Conservation (phyloP, 371 early-diverging fungal species). For the Basidiobolus meristosporus region DNA sequence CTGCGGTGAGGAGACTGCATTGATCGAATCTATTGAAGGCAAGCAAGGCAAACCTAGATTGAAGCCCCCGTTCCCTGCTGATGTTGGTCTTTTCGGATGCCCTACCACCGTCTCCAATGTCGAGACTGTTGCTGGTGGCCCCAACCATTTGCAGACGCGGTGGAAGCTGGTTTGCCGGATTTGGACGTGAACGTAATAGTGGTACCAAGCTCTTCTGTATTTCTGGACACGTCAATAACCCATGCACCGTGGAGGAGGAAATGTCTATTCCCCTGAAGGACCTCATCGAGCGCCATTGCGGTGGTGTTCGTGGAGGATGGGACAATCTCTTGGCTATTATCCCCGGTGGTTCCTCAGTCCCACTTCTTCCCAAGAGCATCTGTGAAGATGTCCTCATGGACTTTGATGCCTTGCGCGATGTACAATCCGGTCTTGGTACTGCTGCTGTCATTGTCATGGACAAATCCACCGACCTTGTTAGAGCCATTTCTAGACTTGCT, state of each 20-base stretch:
- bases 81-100: conserved; percentile 94
- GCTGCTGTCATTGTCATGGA: conserved; percentile 96
- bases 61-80: conserved; percentile 98
- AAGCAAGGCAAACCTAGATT: conserved; percentile 95
- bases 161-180: conserved; percentile 84
- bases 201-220: conserved; percentile 96
- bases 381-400: conserved; percentile 93
- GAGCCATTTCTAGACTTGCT: conserved; percentile 78
- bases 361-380: conserved; percentile 68
- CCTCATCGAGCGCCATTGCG: conserved; percentile 89
- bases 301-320: conserved; percentile 97
- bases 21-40: conserved; percentile 95
- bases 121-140: conserved; percentile 93
- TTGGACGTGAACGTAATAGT: conserved; percentile 82
- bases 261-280: conserved; percentile 92
- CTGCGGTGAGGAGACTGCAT: conserved; percentile 94
- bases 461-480: conserved; percentile 82
- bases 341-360: conserved; percentile 94
- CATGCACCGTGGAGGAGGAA: conserved; percentile 94
- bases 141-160: conserved; percentile 79
- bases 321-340: conserved; percentile 93
- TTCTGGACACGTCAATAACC: conserved; percentile 92
- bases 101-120: conserved; percentile 96
- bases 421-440: conserved; percentile 85
- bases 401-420: conserved; percentile 90